Conservation (phyloP, 1,139 yeast genomes). For the Nematodospora anomalae region DNA sequence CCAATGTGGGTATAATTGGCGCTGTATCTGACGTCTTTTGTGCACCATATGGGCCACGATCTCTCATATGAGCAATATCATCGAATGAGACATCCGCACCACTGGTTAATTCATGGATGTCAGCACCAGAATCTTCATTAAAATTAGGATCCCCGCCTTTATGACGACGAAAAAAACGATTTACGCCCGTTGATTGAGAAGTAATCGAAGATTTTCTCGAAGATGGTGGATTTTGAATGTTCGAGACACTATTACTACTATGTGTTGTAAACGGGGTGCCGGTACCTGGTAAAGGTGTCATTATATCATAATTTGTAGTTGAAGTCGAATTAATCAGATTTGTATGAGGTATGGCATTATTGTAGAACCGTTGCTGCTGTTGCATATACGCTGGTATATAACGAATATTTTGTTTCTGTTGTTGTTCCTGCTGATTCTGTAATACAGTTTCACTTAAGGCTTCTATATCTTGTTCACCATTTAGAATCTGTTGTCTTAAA, state of each 20-base stretch:
- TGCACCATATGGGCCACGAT: constrained; percentile 61
- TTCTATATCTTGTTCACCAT: constrained; percentile 30
- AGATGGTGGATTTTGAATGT: constrained; percentile 2
- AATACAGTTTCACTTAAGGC: constrained; percentile 20
- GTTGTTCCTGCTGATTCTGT: constrained; percentile 13
- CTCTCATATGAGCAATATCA: constrained; percentile 62
- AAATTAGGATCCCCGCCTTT: constrained; percentile 30
- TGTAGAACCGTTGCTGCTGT: constrained; percentile 14
- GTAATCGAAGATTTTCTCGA: constrained; percentile 46
- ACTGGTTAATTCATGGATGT: constrained; percentile 41
- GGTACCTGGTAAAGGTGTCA: constrained; percentile 15
- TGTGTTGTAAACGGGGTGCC: constrained; percentile 9
- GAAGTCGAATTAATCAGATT: constrained; percentile 14
- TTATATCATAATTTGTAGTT: constrained; percentile 17
- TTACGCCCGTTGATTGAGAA: constrained; percentile 41
- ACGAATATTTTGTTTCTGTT: constrained; percentile 13
- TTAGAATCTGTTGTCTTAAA: constrained; percentile 36
- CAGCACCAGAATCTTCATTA: constrained; percentile 56
- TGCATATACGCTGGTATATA: constrained; percentile 15
- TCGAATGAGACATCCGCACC: constrained; percentile 55
- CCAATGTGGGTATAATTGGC: constrained; percentile 71
- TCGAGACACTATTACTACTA: constrained; percentile 6
- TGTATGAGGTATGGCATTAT: constrained; percentile 10
- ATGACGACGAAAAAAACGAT: constrained; percentile 46
- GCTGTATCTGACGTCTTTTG: constrained; percentile 52